These are phyloP conservation scores for Capillidium heterosporum DNA, from an alignment of 371 early-diverging fungal species.

Conservation along the genomic window DNA sequence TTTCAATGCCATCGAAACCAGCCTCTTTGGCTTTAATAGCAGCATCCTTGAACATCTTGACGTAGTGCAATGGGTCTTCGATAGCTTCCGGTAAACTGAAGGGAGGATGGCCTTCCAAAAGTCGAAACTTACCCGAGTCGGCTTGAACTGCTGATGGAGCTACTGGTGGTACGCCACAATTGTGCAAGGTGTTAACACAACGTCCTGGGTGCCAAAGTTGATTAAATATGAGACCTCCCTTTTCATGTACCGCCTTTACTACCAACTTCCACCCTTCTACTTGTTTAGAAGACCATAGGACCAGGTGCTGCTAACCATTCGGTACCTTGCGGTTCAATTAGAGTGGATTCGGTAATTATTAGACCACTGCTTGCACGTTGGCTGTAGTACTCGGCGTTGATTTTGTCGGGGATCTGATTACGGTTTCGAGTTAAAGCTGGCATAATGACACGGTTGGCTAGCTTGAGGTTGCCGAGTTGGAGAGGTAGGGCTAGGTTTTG, in stretches of 20 bases:
- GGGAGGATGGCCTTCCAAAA: not conserved
- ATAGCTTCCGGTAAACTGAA: slow-evolving; percentile 4
- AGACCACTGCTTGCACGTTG: slow-evolving; percentile 33
- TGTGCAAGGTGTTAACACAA: slow-evolving; percentile 2
- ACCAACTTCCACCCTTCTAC: slow-evolving; percentile 30
- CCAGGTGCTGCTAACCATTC: slow-evolving; percentile 17
- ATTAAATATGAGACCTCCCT: slow-evolving; percentile 27
- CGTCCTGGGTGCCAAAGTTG: slow-evolving; percentile 35
- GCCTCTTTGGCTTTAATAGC: slow-evolving; percentile 10
- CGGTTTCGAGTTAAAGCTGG: slow-evolving; percentile 28
- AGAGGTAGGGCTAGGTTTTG: not conserved
- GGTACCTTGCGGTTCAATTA: slow-evolving; percentile 20
- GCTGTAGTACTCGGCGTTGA: slow-evolving; percentile 26
- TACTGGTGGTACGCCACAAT: slow-evolving; percentile 4
- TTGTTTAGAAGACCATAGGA: slow-evolving; percentile 23
- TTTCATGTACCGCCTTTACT: slow-evolving; percentile 29
- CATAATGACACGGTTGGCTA: slow-evolving; percentile 18
- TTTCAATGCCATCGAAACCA: slow-evolving; percentile 47
- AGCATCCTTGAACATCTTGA: not conserved
- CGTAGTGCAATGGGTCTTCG: not conserved
- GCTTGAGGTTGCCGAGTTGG: not conserved
- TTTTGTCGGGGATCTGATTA: slow-evolving; percentile 17
- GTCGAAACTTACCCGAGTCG: not conserved
- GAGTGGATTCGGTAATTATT: slow-evolving; percentile 31
- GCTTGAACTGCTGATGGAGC: slow-evolving; percentile 6